A percentile compares a stretch with the other conserved stretches of the same genome.
phyloP scores from a whole-genome alignment of 1,139 yeast species.

The Kodamaea fungicola region DNA sequence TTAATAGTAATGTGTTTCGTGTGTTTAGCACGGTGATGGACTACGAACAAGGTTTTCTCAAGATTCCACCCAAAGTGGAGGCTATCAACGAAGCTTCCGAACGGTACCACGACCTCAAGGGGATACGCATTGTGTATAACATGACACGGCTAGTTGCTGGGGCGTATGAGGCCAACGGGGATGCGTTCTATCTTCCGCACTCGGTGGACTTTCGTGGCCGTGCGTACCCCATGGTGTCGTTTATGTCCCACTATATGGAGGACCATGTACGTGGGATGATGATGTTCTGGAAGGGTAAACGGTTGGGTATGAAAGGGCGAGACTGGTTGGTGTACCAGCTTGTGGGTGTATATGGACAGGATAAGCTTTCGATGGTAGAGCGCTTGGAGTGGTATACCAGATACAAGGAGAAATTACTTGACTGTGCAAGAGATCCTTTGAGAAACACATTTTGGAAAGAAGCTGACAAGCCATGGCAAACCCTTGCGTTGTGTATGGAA shows the following conservation, averaged over 20 bases:
- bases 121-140: slow-evolving; percentile 21
- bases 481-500: slow-evolving; percentile 36
- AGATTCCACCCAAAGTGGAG: slow-evolving; percentile 24
- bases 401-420: slow-evolving; percentile 18
- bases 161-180: slow-evolving; percentile 31
- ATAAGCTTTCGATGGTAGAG: slow-evolving; percentile 22
- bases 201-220: slow-evolving; percentile 42
- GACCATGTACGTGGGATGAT: slow-evolving; percentile 34
- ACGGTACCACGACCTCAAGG: slow-evolving; percentile 15
- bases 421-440: neutral
- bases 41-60: slow-evolving; percentile 23
- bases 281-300: slow-evolving; percentile 38
- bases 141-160: slow-evolving; percentile 22
- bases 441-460: slow-evolving; percentile 24
- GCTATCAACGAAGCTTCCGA: slow-evolving; percentile 1
- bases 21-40: slow-evolving; percentile 23
- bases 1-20: slow-evolving; percentile 24
- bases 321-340: slow-evolving; percentile 42
- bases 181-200: slow-evolving; percentile 39
- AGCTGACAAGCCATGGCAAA: slow-evolving; percentile 43
- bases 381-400: slow-evolving; percentile 26
- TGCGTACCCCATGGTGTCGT: slow-evolving; percentile 38
- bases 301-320: slow-evolving; percentile 34
- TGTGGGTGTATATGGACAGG: slow-evolving; percentile 34
- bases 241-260: slow-evolving; percentile 35